Base-by-base conservation (phyloP, 176 grass and related monocot species). In the Olyra latifolia region DNA sequence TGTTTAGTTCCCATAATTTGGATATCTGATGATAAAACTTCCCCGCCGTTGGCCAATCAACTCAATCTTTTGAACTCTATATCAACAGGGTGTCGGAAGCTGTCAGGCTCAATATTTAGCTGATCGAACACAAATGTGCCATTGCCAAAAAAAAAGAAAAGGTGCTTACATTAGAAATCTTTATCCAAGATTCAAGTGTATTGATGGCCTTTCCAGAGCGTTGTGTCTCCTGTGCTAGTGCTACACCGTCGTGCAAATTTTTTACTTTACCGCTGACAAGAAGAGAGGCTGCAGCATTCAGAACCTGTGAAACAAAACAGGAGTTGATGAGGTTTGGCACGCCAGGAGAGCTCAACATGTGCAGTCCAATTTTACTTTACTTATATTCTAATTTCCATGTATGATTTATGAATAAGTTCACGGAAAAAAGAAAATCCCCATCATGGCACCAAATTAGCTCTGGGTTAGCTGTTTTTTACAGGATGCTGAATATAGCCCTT, bases 251-350 rank as follows among this genome's bases (percentile, higher is more conserved):
- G 15, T 85, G 75, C 81, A 98, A 93, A 84, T 59, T 86, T 15
- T 62, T 85, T 1, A 95, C 95, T 62, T 84, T 89, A 61, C 92
- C 88, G 24, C 92, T 81, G 5, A 98, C 95, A 63, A 98, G 90
- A 58, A 98, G 88, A 81, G 95, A 84, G 0, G 95, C 95, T 15
- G 95, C 95, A 4, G 92, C 88, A 81, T 95, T 95, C 58, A 98
- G 72, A 81, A 98, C 88, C 95, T 98, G 39, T 53, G 32, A 20
- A 57, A 54, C 4, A 72, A 58, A 76, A 76, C 1, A 43, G 15
- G 57, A 56, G 49, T 23, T 16, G 22, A 30, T 73, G 28, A 84
- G 29, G 62, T 46, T 32, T 50, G 53, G 48, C 17, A 29, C 10
- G 10, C 4, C 54, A 61, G 13, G 28, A 70, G 39, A 74, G 27